Evolutionary conservation across 208 protist species (phyloP).

Genomic region (Acanthamoeba castellanii): DNA sequence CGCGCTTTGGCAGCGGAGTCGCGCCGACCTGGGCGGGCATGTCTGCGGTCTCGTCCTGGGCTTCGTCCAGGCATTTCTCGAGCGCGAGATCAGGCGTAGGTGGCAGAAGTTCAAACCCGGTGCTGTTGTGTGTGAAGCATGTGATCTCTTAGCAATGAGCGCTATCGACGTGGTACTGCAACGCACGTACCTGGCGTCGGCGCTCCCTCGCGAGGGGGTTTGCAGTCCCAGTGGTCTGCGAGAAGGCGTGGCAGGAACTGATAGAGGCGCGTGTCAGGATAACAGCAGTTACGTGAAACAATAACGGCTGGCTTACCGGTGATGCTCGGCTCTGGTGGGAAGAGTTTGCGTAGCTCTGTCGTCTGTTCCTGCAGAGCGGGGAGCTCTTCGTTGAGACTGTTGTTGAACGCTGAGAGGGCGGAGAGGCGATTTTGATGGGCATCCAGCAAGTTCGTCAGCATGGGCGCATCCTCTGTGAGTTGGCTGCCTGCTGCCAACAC

Average conservation of each 20-base stretch:
- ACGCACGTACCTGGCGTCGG: neutral
- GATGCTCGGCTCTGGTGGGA: neutral
- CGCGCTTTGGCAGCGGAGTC: slow-evolving; percentile 4
- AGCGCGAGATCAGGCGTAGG: neutral
- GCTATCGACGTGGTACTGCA: neutral
- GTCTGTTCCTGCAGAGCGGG: neutral
- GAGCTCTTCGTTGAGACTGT: neutral
- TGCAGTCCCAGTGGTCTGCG: slow-evolving; percentile 1
- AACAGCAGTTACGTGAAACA: neutral
- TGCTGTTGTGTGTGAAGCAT: neutral
- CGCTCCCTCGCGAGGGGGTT: neutral
- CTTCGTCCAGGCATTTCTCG: slow-evolving; percentile 1
- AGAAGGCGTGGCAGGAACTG: neutral
- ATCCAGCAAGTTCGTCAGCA: slow-evolving; percentile 11
- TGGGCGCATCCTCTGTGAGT: slow-evolving; percentile 8
- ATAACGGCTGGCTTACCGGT: neutral
- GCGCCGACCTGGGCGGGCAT: neutral
- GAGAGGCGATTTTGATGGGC: neutral
- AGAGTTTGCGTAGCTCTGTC: neutral
- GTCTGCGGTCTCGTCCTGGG: neutral
- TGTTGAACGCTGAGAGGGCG: neutral
- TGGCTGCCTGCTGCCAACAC: neutral
- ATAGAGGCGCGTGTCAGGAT: neutral
- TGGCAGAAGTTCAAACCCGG: neutral
- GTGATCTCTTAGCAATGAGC: neutral